Conservation (phyloP, 768 basidiomycete genomes). For the Serendipita sp. region DNA sequence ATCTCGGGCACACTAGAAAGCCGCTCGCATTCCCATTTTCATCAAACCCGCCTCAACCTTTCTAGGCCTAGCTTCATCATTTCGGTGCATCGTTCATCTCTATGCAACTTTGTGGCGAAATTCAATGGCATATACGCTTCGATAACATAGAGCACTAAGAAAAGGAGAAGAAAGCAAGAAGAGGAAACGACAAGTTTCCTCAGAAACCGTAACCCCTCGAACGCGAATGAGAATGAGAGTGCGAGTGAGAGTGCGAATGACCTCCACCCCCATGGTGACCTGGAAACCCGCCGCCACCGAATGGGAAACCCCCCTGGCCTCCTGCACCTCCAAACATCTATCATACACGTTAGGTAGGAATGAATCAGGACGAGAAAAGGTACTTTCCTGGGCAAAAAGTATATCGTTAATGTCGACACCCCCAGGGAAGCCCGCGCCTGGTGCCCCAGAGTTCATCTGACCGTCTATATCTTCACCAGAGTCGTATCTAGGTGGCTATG, state of each 20-base stretch:
- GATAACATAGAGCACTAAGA: too few species aligned
- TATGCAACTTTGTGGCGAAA: too few species aligned
- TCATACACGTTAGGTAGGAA: not conserved
- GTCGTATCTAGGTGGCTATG: slow-evolving; percentile 34
- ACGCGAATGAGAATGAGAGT: not conserved
- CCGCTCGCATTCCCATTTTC: too few species aligned
- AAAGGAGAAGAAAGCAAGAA: too few species aligned
- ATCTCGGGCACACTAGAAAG: too few species aligned
- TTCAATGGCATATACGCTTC: too few species aligned
- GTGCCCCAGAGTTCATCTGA: slow-evolving; percentile 11
- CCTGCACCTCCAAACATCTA: slow-evolving; percentile 2
- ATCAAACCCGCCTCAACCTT: too few species aligned
- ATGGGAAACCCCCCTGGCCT: not conserved
- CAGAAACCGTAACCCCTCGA: not conserved
- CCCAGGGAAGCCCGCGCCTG: slow-evolving; percentile 7
- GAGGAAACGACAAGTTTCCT: not conserved
- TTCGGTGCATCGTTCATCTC: too few species aligned
- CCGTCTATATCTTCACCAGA: slow-evolving; percentile 71
- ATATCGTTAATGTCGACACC: not conserved
- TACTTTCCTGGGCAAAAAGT: not conserved
- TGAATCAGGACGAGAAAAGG: not conserved
- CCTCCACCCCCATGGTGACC: not conserved
- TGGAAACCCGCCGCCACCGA: not conserved
- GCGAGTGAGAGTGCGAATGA: not conserved
- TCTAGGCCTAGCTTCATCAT: too few species aligned